Evolutionary conservation across 345 rosid genomes (phyloP).

Genomic region (Trapa bicornis): DNA sequence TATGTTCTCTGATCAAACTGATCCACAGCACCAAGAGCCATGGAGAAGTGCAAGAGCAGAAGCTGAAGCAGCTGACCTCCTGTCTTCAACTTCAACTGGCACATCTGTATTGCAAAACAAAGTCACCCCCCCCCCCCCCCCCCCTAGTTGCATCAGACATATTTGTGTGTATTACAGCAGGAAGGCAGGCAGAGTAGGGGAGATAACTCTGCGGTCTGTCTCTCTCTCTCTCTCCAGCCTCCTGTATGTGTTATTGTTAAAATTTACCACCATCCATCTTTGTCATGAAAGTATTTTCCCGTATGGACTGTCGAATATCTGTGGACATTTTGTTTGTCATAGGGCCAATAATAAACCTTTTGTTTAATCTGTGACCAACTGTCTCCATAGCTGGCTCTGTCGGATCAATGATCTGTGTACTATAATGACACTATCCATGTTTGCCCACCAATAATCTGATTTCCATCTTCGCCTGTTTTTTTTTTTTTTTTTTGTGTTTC

Average conservation of each 20-base stretch:
- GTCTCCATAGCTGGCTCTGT: neutral
- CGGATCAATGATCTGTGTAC: neutral
- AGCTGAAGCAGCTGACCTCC: slow-evolving; percentile 15
- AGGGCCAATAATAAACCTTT: neutral
- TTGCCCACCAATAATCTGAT: slow-evolving; percentile 3
- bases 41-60: slow-evolving; percentile 57
- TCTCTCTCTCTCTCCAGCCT: neutral
- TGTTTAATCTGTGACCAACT: neutral
- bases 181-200: neutral
- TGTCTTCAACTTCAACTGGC: no score
- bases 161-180: neutral
- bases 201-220: no score
- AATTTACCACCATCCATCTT: no score
- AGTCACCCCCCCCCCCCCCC: no score
- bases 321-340: slow-evolving; percentile 1
- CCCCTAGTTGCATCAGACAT: no score
- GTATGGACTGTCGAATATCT: slow-evolving; percentile 2
- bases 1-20: no score
- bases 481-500: slow-evolving; percentile 11
- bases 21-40: slow-evolving; percentile 43
- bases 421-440: neutral
- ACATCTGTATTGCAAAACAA: neutral
- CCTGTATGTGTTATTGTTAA: neutral
- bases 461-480: slow-evolving; percentile 8
- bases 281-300: neutral